phyloP scores from a whole-genome alignment of 1,284 basidiomycete species.

The Wolfiporia cocos region DNA sequence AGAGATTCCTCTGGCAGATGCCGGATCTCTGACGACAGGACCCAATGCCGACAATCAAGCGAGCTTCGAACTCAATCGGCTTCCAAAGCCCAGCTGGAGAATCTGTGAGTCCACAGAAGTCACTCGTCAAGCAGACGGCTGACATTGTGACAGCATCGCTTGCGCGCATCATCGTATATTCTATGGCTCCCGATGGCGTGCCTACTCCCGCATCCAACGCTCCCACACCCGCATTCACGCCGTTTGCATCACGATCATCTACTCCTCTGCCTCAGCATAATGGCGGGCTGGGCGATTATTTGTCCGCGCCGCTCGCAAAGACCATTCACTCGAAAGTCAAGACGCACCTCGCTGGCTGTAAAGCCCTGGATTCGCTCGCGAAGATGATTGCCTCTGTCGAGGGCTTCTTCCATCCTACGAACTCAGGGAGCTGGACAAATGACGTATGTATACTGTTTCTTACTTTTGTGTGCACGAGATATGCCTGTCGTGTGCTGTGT shows the following conservation, averaged over 20 bases:
- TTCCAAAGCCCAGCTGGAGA: conserved; percentile 64
- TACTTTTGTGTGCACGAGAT: no score
- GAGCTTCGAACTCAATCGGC: conserved; percentile 58
- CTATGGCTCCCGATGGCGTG: conserved; percentile 75
- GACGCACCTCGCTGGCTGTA: conserved; percentile 78
- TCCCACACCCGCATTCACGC: conserved; percentile 60
- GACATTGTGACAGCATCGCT: conserved; percentile 54
- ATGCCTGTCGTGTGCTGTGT: no score
- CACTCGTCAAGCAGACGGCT: conserved; percentile 1
- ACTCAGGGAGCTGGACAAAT: conserved; percentile 64
- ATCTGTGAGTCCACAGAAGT: conserved; percentile 43
- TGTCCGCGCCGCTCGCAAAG: conserved; percentile 51
- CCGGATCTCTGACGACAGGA: conserved; percentile 66
- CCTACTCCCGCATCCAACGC: conserved; percentile 46
- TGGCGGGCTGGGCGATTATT: conserved; percentile 47
- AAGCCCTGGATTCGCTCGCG: conserved; percentile 81
- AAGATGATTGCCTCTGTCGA: conserved; percentile 87
- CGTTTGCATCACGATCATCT: conserved; percentile 51
- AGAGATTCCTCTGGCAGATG: conserved; percentile 71
- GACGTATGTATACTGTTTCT: conserved; percentile 40
- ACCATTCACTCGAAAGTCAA: conserved; percentile 30
- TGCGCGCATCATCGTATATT: conserved; percentile 86
- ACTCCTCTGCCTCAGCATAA: conserved; percentile 46
- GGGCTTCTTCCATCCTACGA: conserved; percentile 83
- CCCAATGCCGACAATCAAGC: conserved; percentile 62